A percentile compares a stretch with the other conserved stretches of the same genome.
phyloP scores from a whole-genome alignment of 1,139 yeast genomes.

The Lizanozyma gosingica region DNA sequence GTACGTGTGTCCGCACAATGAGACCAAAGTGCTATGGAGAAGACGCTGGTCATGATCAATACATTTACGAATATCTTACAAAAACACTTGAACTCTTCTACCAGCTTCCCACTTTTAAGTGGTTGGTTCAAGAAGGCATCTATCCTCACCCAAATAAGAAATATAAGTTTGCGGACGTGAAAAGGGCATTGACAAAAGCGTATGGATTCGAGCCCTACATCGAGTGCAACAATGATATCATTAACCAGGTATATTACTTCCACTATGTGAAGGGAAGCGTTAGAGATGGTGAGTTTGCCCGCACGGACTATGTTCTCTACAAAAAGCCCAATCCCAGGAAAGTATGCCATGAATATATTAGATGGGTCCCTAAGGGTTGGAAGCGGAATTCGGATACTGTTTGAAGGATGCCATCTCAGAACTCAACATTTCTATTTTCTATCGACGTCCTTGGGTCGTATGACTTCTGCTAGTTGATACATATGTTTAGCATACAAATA shows the following conservation, averaged over 20 bases:
- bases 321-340: neutral
- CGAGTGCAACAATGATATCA: conserved; percentile 62
- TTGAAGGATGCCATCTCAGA: too few species aligned
- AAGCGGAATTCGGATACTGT: too few species aligned
- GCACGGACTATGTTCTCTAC: neutral
- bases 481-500: too few species aligned
- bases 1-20: conserved; percentile 81
- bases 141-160: conserved; percentile 53
- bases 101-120: conserved; percentile 60
- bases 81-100: conserved; percentile 57
- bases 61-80: conserved; percentile 68
- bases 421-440: too few species aligned
- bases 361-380: neutral
- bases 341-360: neutral
- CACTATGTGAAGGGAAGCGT: conserved; percentile 74
- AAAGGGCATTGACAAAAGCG: conserved; percentile 54
- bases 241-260: conserved; percentile 88
- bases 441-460: too few species aligned
- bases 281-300: conserved; percentile 45
- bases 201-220: conserved; percentile 56
- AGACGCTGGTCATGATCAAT: conserved; percentile 5
- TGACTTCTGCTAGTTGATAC: too few species aligned
- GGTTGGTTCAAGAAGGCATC: conserved; percentile 61
- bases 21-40: conserved; percentile 56
- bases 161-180: conserved; percentile 57